Base-by-base conservation (phyloP, 805 yeast species). In the Zygosaccharomyces kombuchaensis region DNA sequence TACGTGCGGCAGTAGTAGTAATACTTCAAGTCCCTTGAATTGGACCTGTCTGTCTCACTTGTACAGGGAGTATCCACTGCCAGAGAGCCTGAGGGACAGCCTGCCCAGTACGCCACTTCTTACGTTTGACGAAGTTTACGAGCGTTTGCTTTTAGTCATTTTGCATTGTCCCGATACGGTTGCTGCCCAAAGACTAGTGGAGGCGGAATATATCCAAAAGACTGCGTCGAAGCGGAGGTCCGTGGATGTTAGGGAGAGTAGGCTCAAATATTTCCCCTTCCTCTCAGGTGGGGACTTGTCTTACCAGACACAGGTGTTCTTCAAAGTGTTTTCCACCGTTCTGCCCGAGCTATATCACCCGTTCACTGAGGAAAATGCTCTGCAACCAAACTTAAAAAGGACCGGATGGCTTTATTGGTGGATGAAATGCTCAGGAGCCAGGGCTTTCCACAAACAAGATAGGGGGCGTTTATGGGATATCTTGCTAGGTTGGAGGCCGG, bases 351-450 rank as follows among this genome's bases (percentile, higher is more conserved):
- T 90, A 34, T 82, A 86, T 40, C 77, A 75, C 48, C 86, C 80
- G 50, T 78, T 90, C 51, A 81, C 80, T 31, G 95, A 87, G 57
- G 97, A 90, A 56, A 89, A 84, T 48, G 76, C 85, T 21, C 65
- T 85, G 37, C 80, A 80, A 53, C 75, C 78, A 34, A 72, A 71
- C 45, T 55, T 68, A 13, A 72, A 75, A 35, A 73, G 78, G 48
- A 88, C 84, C 51, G 93, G 87, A 55, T 90, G 97, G 97, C 71
- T 89, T 21, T 75, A 87, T 32, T 90, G 96, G 96, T 90, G 97
- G 97, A 71, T 90, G 52, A 87, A 88, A 60, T 90, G 86, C 75
- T 78, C 87, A 59, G 96, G 96, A 16, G 78, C 93, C 10, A 86
- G 86, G 65, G 88, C 84, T 6, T 80, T 95, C 77, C 82, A 89